Evolutionary conservation across 2,329 filamentous ascomycete genomes (phyloP).

Genomic region (Monosporascus sp.): DNA sequence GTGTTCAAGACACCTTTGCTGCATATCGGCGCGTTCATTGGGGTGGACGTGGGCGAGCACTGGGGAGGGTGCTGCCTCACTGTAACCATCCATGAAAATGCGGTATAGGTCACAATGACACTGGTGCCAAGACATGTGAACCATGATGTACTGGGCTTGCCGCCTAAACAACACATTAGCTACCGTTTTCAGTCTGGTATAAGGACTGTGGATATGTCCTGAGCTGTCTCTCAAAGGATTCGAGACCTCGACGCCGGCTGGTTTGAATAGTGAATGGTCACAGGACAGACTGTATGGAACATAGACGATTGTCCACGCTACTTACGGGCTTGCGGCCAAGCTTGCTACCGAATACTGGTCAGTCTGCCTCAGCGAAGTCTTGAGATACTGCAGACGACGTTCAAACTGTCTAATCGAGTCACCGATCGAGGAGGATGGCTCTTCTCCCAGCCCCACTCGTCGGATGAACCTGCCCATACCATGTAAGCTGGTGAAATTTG

Average conservation of each 20-base stretch:
- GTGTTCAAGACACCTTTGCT: constrained; percentile 30
- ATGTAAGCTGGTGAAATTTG: constrained; percentile 3
- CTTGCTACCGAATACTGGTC: constrained; percentile 20
- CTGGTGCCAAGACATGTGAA: constrained; percentile 34
- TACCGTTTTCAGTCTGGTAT: background rate
- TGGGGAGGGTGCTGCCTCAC: constrained; percentile 30
- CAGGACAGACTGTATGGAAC: no score
- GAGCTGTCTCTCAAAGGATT: no score
- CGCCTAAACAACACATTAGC: constrained; percentile 3
- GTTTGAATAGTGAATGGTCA: no score
- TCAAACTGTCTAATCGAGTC: constrained; percentile 20
- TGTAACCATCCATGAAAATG: constrained; percentile 34
- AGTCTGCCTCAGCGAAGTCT: constrained; percentile 10
- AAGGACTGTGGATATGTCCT: no score
- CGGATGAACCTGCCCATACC: constrained; percentile 19
- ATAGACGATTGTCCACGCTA: background rate
- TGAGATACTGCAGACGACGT: constrained; percentile 15
- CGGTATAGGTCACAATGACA: constrained; percentile 39
- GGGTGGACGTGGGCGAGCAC: constrained; percentile 23
- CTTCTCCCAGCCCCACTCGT: constrained; percentile 21
- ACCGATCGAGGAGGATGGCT: constrained; percentile 17
- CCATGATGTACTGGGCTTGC: constrained; percentile 24
- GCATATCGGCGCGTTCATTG: constrained; percentile 24
- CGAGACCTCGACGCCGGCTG: no score
- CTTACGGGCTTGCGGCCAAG: constrained; percentile 7